These are phyloP conservation scores for Pythium folliculosum DNA, from an alignment of 352 stramenopile genomes.

Conservation along the genomic window DNA sequence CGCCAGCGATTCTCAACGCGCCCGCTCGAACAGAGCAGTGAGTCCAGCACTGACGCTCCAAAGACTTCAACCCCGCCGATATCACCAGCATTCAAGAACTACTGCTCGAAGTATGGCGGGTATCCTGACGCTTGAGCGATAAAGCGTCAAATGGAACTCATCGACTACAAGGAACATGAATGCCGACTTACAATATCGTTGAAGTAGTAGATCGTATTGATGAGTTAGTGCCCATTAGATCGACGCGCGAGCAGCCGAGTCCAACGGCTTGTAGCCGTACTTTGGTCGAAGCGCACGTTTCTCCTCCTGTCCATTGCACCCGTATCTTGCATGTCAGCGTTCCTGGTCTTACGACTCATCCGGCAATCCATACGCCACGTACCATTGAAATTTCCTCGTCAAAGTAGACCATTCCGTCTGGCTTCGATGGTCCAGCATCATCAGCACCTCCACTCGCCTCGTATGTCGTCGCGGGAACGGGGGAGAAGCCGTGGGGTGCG, in stretches of 20 bases:
- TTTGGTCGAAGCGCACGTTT: conserved; percentile 77
- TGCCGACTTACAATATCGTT: conserved; percentile 15
- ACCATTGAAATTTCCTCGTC: conserved; percentile 34
- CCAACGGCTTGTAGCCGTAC: conserved; percentile 66
- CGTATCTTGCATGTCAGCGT: too few relatives aligned
- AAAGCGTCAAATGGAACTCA: too few relatives aligned
- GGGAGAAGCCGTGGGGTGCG: not conserved
- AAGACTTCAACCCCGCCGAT: conserved; percentile 24
- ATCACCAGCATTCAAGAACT: conserved; percentile 62
- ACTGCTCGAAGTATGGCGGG: conserved; percentile 87
- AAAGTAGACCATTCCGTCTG: conserved; percentile 34
- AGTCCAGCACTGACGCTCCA: not conserved
- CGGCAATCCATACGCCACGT: not conserved
- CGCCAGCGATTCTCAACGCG: conserved; percentile 2
- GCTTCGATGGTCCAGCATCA: conserved; percentile 24
- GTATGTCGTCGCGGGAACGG: not conserved
- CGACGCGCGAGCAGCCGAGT: conserved; percentile 16
- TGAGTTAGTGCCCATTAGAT: conserved; percentile 25
- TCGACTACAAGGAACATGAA: not conserved
- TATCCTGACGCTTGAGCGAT: conserved; percentile 52
- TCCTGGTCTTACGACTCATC: too few relatives aligned
- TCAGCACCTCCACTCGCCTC: not conserved
- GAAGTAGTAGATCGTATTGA: conserved; percentile 26
- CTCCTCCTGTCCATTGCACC: conserved; percentile 50
- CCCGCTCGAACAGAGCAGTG: not conserved